A percentile compares a stretch with the other conserved stretches of the same genome.
These are phyloP conservation scores for Ganoderma lucidum DNA, from an alignment of 1,284 basidiomycete genomes.

Conservation along the genomic window DNA sequence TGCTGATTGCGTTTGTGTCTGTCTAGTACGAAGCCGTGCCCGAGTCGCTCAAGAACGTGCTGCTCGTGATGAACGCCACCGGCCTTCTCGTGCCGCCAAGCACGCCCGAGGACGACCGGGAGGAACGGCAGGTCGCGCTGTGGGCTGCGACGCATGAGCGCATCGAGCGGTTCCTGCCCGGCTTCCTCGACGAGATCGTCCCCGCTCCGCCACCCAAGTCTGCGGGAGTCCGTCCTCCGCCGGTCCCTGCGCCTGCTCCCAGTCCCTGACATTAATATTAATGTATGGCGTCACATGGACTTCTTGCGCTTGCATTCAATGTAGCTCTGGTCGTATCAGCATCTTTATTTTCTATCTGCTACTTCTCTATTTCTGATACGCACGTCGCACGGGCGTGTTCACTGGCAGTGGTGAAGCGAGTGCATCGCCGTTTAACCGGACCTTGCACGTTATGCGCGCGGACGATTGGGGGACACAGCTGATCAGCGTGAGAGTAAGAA, in stretches of 20 bases:
- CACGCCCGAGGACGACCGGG: slow-evolving; percentile 57
- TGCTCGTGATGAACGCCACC: slow-evolving; percentile 95
- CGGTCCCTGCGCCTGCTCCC: slow-evolving; percentile 10
- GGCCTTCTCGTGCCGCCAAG: slow-evolving; percentile 82
- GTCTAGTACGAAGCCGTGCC: slow-evolving; percentile 90
- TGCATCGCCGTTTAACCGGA: not conserved
- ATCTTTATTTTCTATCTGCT: slow-evolving; percentile 7
- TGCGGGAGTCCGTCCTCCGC: slow-evolving; percentile 12
- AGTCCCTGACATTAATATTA: slow-evolving; percentile 5
- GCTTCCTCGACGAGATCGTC: slow-evolving; percentile 82
- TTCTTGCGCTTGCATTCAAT: slow-evolving; percentile 1
- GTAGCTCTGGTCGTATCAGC: slow-evolving; percentile 23
- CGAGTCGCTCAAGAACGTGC: slow-evolving; percentile 96
- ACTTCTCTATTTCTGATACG: slow-evolving; percentile 9
- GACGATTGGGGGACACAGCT: not conserved
- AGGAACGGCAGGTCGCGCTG: slow-evolving; percentile 75
- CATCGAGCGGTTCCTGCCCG: slow-evolving; percentile 89
- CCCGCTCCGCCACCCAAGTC: slow-evolving; percentile 47
- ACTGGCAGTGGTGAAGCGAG: not conserved
- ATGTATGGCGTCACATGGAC: not conserved
- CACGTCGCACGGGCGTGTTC: not conserved
- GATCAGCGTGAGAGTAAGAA: slow-evolving; percentile 12
- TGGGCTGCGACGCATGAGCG: slow-evolving; percentile 88
- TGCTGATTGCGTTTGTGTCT: slow-evolving; percentile 28
- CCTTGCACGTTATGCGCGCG: not conserved